Evolutionary conservation across 1,139 yeast genomes (phyloP).

Genomic region (Blastobotrys indianensis): DNA sequence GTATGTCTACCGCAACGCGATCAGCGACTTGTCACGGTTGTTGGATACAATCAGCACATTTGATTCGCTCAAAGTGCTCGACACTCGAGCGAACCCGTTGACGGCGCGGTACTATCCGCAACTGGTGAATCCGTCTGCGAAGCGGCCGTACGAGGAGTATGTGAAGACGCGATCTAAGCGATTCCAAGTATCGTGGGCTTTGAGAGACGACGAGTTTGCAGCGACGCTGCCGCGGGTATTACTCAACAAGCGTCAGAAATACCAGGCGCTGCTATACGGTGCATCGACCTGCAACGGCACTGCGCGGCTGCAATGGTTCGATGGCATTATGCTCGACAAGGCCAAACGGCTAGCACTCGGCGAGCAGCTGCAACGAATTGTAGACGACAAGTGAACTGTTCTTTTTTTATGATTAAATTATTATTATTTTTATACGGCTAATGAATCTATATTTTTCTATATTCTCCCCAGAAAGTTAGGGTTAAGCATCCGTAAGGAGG

Average conservation of each 20-base stretch:
- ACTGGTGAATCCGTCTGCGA: conserved; percentile 13
- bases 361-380: conserved; percentile 1
- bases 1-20: conserved; percentile 28
- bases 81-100: conserved; percentile 32
- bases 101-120: conserved; percentile 28
- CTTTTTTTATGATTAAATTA: too few species aligned
- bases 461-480: too few species aligned
- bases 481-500: too few species aligned
- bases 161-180: conserved; percentile 16
- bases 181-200: conserved; percentile 22
- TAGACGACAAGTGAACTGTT: not conserved
- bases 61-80: conserved; percentile 26
- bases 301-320: conserved; percentile 20
- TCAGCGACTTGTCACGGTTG: conserved; percentile 22
- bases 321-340: conserved; percentile 14
- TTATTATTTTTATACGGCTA: too few species aligned
- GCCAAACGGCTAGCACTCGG: not conserved
- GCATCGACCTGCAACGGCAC: conserved; percentile 9
- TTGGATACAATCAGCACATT: conserved; percentile 22
- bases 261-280: conserved; percentile 19
- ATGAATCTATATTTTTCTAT: too few species aligned
- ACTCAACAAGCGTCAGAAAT: conserved; percentile 12
- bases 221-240: conserved; percentile 3
- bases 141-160: conserved; percentile 13
- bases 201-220: conserved; percentile 19